phyloP scores from a whole-genome alignment of 306 rosid genomes.

The Glycyrrhiza uralensis region DNA sequence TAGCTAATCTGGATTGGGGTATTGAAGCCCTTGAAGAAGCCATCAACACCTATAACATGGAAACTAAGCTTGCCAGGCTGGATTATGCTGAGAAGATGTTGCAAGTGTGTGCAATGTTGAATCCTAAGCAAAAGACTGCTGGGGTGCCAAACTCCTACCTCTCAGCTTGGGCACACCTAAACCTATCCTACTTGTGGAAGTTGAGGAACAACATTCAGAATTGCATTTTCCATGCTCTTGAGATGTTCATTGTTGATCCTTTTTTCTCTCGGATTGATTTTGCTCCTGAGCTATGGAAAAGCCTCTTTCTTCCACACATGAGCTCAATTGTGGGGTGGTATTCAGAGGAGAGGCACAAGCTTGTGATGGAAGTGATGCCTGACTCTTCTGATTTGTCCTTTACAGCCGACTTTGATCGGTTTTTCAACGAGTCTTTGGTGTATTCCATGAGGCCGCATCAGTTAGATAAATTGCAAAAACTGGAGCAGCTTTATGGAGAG shows the following conservation, averaged over 20 bases:
- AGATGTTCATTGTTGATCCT: slow-evolving; percentile 85
- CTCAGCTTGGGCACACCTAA: slow-evolving; percentile 91
- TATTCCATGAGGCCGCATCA: slow-evolving; percentile 76
- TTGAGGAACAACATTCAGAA: slow-evolving; percentile 54
- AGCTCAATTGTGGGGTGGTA: slow-evolving; percentile 92
- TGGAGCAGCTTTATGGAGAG: slow-evolving; percentile 83
- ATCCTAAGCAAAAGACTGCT: slow-evolving; percentile 71
- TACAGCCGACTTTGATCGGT: slow-evolving; percentile 70
- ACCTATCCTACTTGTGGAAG: slow-evolving; percentile 77
- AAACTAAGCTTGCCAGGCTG: slow-evolving; percentile 79
- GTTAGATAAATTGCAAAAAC: slow-evolving; percentile 58
- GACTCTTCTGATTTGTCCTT: slow-evolving; percentile 70
- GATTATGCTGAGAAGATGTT: slow-evolving; percentile 87
- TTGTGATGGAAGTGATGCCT: slow-evolving; percentile 76
- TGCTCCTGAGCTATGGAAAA: slow-evolving; percentile 89
- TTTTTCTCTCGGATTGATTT: slow-evolving; percentile 82
- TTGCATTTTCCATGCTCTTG: slow-evolving; percentile 60
- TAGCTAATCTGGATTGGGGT: slow-evolving; percentile 94
- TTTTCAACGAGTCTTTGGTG: slow-evolving; percentile 75
- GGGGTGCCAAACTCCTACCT: slow-evolving; percentile 93
- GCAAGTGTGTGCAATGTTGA: slow-evolving; percentile 88
- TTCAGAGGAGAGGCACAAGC: slow-evolving; percentile 82
- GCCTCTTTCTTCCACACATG: slow-evolving; percentile 80
- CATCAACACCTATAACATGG: slow-evolving; percentile 71
- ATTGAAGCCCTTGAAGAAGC: slow-evolving; percentile 97